Evolutionary conservation across 2,329 filamentous ascomycete genomes (phyloP).

Genomic region (Coccinonectria pachysandricola): DNA sequence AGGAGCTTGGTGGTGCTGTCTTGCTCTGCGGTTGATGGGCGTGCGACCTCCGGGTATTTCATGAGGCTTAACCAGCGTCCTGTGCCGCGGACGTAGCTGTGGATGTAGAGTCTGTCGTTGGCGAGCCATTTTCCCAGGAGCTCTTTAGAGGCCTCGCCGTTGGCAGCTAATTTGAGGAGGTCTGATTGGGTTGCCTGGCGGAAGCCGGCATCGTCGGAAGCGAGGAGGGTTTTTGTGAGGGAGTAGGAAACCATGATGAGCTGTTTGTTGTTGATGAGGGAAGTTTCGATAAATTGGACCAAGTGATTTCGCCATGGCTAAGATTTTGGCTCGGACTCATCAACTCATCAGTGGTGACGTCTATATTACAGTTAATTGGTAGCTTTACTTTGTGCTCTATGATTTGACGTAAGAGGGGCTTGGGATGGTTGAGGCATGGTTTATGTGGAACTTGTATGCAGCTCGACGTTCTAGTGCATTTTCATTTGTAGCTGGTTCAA

Average conservation of each 20-base stretch:
- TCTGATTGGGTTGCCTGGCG: slow-evolving; percentile 51
- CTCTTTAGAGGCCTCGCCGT: slow-evolving; percentile 46
- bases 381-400: too few relatives aligned
- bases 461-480: too few relatives aligned
- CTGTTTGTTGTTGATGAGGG: too few relatives aligned
- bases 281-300: too few relatives aligned
- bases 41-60: slow-evolving; percentile 33
- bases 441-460: too few relatives aligned
- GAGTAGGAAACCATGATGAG: slow-evolving; percentile 22
- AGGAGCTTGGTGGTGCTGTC: slow-evolving; percentile 44
- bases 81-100: slow-evolving; percentile 58
- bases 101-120: slow-evolving; percentile 62
- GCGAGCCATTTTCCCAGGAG: slow-evolving; percentile 57
- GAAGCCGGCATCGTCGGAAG: slow-evolving; percentile 35
- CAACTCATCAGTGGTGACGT: too few relatives aligned
- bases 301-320: too few relatives aligned
- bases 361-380: too few relatives aligned
- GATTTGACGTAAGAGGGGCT: too few relatives aligned
- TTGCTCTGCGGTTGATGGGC: slow-evolving; percentile 3
- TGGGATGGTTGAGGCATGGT: too few relatives aligned
- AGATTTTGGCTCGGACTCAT: too few relatives aligned
- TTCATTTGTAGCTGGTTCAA: too few relatives aligned
- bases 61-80: slow-evolving; percentile 55
- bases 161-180: slow-evolving; percentile 56
- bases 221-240: slow-evolving; percentile 48